Base-by-base conservation (phyloP, 768 basidiomycete genomes). In the Scleroderma citrinum region DNA sequence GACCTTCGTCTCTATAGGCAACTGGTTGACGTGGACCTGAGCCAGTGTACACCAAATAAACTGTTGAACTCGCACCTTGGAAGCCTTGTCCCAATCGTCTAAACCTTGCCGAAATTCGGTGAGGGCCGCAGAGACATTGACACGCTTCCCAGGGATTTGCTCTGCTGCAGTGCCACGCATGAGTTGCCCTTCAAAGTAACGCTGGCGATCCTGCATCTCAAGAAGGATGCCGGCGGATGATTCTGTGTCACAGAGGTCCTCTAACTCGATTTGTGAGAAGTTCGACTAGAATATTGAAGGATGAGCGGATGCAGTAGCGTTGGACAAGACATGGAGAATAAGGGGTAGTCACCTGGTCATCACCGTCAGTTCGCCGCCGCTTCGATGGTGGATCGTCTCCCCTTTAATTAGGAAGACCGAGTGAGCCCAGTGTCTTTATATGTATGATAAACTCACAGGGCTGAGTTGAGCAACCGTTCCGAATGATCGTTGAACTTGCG, bases 401-500 rank as follows among this genome's bases (percentile, higher is more conserved):
- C 58, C 78, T 81, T 52, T 44, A 8, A 48, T 47, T 40, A 39
- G 39, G 30, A 21, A 23, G 48, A 51, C n/a, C 41, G 7, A 24
- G 39, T 24, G 47, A 23, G 47, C 21, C 20, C 26, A n/a, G 48
- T 52, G 16, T 49, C 2, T 23, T 17, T 23, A 47, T 31, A 16
- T 29, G 32, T 40, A 56, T 65, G 3, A 16, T 13, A 7, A n/a
- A 61, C 72, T 57, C 60, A 87, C 88, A 91, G 59, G 5, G 87
- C 85, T 37, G 89, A 83, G 50, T 87, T 85, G 13, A 98, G 71
- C 10, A 97, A 71, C 56, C 92, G 72, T 57, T 95, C 92, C 1
- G 92, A 96, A 65, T 99, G 96, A 60, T 97, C 92, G 59, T 98
- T 99, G 70, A 99, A 98, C 63, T 94, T 89, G 43, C 95, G 78